Percentiles rank a stretch among this genome's conserved stretches.
Conservation (phyloP, 371 early-diverging fungal genomes). For the Mortierella sp. region DNA sequence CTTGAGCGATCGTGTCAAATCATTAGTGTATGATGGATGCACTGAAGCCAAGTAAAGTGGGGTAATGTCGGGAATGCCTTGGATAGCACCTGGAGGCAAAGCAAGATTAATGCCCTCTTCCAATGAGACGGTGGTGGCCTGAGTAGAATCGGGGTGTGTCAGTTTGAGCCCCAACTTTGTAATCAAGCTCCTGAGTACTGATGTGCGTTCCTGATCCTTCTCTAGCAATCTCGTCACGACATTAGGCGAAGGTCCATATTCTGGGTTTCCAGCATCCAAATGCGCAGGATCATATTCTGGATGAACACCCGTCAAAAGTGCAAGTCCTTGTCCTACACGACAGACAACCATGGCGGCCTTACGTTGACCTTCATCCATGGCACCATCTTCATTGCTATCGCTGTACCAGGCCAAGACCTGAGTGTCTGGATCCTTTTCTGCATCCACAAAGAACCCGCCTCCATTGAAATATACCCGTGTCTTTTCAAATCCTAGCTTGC, state of each 20-base stretch:
- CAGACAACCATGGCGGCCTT: constrained; percentile 68
- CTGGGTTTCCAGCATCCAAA: constrained; percentile 58
- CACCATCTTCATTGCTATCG: constrained; percentile 23
- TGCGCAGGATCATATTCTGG: constrained; percentile 78
- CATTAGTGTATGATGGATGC: constrained; percentile 50
- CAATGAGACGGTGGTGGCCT: not conserved
- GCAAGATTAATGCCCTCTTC: not conserved
- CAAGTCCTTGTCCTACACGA: constrained; percentile 72
- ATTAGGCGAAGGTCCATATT: constrained; percentile 56
- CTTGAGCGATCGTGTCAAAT: constrained; percentile 25
- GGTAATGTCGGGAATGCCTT: constrained; percentile 61
- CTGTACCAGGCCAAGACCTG: constrained; percentile 72
- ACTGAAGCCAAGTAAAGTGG: constrained; percentile 69
- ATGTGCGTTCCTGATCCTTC: constrained; percentile 62
- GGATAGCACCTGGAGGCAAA: constrained; percentile 52
- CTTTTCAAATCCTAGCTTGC: constrained; percentile 19
- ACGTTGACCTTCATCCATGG: constrained; percentile 9
- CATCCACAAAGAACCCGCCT: constrained; percentile 81
- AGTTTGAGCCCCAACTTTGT: constrained; percentile 67
- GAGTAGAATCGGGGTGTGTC: constrained; percentile 23
- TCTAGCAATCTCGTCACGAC: constrained; percentile 60
- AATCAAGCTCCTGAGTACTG: constrained; percentile 64
- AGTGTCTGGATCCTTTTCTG: constrained; percentile 57
- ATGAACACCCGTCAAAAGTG: constrained; percentile 80
- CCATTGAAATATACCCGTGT: constrained; percentile 81